A percentile compares a stretch with the other conserved stretches of the same genome.
Conservation (phyloP, 441 rosid species). For the Arabidopsis hybrid region DNA sequence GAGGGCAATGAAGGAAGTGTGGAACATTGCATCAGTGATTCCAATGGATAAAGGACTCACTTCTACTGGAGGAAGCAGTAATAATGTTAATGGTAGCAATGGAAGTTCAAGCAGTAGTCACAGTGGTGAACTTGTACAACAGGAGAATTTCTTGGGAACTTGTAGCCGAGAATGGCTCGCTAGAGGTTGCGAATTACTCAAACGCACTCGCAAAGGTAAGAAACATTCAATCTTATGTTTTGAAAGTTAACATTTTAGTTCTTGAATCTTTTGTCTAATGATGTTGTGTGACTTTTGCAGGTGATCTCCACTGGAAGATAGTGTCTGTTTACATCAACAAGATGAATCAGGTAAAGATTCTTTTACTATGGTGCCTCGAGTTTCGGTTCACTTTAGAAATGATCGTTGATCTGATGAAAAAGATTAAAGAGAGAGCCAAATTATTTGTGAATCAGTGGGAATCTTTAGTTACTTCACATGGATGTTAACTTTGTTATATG, state of each 20-base stretch:
- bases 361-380: conserved; percentile 1
- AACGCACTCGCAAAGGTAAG: conserved; percentile 88
- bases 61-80: conserved; percentile 39
- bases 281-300: conserved; percentile 45
- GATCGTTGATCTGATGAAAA: conserved; percentile 45
- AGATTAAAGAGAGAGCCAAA: conserved; percentile 39
- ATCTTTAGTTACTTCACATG: conserved; percentile 48
- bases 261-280: not conserved
- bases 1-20: conserved; percentile 81
- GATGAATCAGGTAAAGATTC: conserved; percentile 63
- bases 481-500: conserved; percentile 44
- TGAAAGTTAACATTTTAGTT: not conserved
- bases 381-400: conserved; percentile 27
- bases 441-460: conserved; percentile 60
- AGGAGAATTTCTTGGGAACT: conserved; percentile 76
- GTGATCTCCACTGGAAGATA: conserved; percentile 88
- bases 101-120: conserved; percentile 65
- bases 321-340: conserved; percentile 84
- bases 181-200: conserved; percentile 84
- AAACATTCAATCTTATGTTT: not conserved
- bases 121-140: conserved; percentile 66
- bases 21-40: conserved; percentile 92
- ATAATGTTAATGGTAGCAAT: conserved; percentile 37
- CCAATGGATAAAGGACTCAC: conserved; percentile 76
- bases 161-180: conserved; percentile 85